Base-by-base conservation (phyloP, 192 early-diverging fungal species). In the Diversispora epigaea region DNA sequence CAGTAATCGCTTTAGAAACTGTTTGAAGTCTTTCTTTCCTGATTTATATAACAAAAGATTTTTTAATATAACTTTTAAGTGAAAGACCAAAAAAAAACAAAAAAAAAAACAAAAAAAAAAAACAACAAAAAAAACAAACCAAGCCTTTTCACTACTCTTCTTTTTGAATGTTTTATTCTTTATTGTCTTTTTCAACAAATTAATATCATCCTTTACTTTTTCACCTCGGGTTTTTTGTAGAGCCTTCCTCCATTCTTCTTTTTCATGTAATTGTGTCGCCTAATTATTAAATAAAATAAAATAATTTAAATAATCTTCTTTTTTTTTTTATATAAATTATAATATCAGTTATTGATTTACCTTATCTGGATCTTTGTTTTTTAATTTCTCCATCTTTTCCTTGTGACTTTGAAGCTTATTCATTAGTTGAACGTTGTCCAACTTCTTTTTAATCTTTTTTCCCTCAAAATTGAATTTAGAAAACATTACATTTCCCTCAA, bases 141-240 rank as follows among this genome's bases (percentile, higher is more conserved):
- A 98, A 62, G 91, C 90, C 63, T 89, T 83, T 32, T 87, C 77
- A 73, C 92, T 94, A 91, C 94, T 96, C 78, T 80, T 82, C 89
- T 98, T 98, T 66, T 82, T 76, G 75, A 92, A 85, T 71, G 93
- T 89, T 71, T 91, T 86, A 57, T 93, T 89, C 80, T 95, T 96
- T 54, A 98, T 87, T 0, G 92, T 92, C 83, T 95, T 96, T 82
- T 96, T 95, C 46, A 98, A 85, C 50, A 96, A 81, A 78, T 90
- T 93, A 68, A 89, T 77, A 58, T 98, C 93, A 79, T 98, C 96
- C 82, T 95, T 94, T 70, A 96, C 86, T 83, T 95, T 96, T 77
- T 95, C 92, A 74, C 96, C 96, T 73, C 87, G 83, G 3, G 96
- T 95, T 80, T 90, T 84, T 65, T 89, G 86, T 64, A 92, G 61